These are phyloP conservation scores for Rhizopogon roseolus DNA, from an alignment of 768 basidiomycete genomes.

Conservation along the genomic window DNA sequence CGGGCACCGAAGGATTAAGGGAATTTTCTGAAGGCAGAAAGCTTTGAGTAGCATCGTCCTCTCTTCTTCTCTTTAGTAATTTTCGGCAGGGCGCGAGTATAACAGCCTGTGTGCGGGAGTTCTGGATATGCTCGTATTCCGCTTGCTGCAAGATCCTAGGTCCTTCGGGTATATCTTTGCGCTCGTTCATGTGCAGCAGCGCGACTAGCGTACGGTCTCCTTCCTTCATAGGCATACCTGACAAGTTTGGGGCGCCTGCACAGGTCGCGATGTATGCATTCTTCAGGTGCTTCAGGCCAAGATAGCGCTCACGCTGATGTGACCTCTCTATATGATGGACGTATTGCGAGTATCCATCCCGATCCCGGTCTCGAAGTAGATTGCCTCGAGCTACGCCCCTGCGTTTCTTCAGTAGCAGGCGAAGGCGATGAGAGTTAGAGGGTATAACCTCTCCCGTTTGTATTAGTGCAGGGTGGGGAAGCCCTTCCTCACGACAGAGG, in stretches of 20 bases:
- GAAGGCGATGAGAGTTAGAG: not conserved
- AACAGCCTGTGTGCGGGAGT: constrained; percentile 24
- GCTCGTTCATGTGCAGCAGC: constrained; percentile 3
- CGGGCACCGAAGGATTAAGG: constrained; percentile 1
- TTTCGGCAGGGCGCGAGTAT: constrained; percentile 17
- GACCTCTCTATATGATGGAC: constrained; percentile 20
- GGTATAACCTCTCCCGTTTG: not conserved
- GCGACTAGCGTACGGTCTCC: constrained; percentile 5
- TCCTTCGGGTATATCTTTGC: constrained; percentile 7
- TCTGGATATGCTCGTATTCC: constrained; percentile 20
- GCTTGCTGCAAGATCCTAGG: constrained; percentile 15
- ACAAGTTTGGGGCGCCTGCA: constrained; percentile 8
- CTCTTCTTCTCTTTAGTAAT: constrained; percentile 25
- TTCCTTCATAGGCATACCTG: not conserved
- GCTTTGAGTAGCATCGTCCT: constrained; percentile 8
- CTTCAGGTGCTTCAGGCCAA: constrained; percentile 23
- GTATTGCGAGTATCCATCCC: constrained; percentile 15
- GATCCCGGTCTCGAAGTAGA: constrained; percentile 12
- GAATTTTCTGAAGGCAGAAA: not conserved
- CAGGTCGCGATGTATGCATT: constrained; percentile 23
- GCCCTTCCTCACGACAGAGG: not conserved
- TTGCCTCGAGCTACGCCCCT: constrained; percentile 1
- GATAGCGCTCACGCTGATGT: constrained; percentile 19
- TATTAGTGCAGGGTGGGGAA: not conserved
- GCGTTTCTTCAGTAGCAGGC: constrained; percentile 6